Evolutionary conservation across 1,139 yeast species (phyloP), one percentile per base, ranked within the genome.

Genomic region (Schizosaccharomyces versatilis): DNA sequence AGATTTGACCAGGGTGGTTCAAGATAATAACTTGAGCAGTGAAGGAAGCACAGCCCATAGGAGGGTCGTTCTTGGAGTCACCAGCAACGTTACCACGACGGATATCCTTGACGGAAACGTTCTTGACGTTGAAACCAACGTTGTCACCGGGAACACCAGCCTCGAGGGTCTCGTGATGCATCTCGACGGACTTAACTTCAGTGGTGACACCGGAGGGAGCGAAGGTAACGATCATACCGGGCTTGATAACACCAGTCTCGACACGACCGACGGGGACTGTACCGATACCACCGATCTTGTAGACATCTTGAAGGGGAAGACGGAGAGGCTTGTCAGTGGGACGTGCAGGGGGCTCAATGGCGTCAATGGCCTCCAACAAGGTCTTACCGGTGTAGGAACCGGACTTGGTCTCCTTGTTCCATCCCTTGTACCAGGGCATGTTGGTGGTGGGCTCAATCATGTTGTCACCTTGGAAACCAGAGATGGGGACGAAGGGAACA

Each of bases 11-110:
- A 67, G 93, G 93, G 74, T 83, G 93, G 85, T 82, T 82, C 77
- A 82, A 77, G 75, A 82, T 81, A 70, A 82, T 82, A 66, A 82
- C 90, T 74, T 83, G 90, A 71, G 93, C 90, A 71, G 76, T 79
- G 86, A 83, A 82, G 68, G 84, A 80, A 64, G 76, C 83, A 73
- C 80, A 72, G 69, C 78, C 93, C 77, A 74, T 73, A 70, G 94
- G 93, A 71, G 94, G 93, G 71, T 83, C 94, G 80, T 81, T 80
- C 84, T 83, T 83, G 74, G 90, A 78, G 83, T 83, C 93, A 81
- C 93, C 93, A 75, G 84, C 77, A 67, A 82, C 94, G 84, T 83
- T 82, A 78, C 94, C 94, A 79, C 93, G 84, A 76, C 90, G 82
- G 71, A 82, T 82, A 71, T 82, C 94, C 82, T 82, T 82, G 66